Conservation (phyloP, 2,329 filamentous ascomycete genomes). For the Exutisphaerella laricina region DNA sequence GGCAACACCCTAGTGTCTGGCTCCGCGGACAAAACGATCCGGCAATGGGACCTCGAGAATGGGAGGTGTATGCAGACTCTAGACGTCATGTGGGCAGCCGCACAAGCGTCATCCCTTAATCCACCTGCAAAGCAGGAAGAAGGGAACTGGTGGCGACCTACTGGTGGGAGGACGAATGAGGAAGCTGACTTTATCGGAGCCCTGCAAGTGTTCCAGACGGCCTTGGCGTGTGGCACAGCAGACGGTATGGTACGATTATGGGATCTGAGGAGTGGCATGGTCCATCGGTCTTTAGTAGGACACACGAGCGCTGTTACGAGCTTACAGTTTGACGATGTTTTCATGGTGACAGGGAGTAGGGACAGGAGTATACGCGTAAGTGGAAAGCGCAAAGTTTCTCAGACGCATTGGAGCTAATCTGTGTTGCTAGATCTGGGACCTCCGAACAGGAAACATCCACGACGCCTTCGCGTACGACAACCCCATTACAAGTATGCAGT, state of each 20-base stretch:
- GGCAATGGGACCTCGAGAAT: slow-evolving; percentile 96
- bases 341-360: slow-evolving; percentile 85
- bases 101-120: slow-evolving; percentile 62
- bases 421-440: slow-evolving; percentile 99
- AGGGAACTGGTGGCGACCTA: slow-evolving; percentile 63
- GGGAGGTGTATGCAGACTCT: slow-evolving; percentile 97
- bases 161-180: slow-evolving; percentile 52
- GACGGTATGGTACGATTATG: slow-evolving; percentile 96
- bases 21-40: slow-evolving; percentile 92
- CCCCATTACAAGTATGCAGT: slow-evolving; percentile 94
- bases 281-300: slow-evolving; percentile 91
- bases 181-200: slow-evolving; percentile 90
- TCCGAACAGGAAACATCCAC: slow-evolving; percentile 88
- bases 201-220: slow-evolving; percentile 91
- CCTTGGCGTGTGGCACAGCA: slow-evolving; percentile 90
- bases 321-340: slow-evolving; percentile 92
- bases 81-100: slow-evolving; percentile 96
- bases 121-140: slow-evolving; percentile 32
- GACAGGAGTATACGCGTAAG: slow-evolving; percentile 92
- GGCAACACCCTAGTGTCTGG: slow-evolving; percentile 89
- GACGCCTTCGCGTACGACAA: slow-evolving; percentile 95
- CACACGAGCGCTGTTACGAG: slow-evolving; percentile 93
- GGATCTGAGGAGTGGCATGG: slow-evolving; percentile 93
- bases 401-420: too few species aligned
- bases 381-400: too few species aligned